These are phyloP conservation scores for Allium sativum DNA, from an alignment of 106 monocot species.

Conservation along the genomic window DNA sequence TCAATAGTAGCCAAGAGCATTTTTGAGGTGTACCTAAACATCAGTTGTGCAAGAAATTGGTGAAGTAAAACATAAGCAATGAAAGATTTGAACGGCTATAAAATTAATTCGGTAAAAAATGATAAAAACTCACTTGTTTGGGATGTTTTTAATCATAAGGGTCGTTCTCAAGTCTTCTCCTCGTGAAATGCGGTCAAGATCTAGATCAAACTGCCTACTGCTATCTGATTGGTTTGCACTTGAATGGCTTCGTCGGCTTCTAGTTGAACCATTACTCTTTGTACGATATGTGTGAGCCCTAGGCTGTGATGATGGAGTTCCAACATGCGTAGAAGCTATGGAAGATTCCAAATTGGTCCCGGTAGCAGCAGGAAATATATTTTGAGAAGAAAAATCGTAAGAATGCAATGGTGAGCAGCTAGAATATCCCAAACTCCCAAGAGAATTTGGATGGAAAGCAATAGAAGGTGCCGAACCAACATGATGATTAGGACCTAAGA, in stretches of 20 bases:
- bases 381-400: constrained; percentile 37
- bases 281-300: constrained; percentile 48
- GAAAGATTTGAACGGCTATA: neutral
- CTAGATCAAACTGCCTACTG: constrained; percentile 91
- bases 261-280: constrained; percentile 33
- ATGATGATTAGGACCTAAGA: constrained; percentile 28
- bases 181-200: constrained; percentile 65
- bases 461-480: constrained; percentile 80
- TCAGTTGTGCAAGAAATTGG: constrained; percentile 2
- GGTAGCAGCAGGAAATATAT: constrained; percentile 30
- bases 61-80: neutral
- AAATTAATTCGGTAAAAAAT: neutral
- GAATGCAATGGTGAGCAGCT: constrained; percentile 42
- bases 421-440: constrained; percentile 54
- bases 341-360: constrained; percentile 41
- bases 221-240: constrained; percentile 47
- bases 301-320: constrained; percentile 54
- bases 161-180: constrained; percentile 82
- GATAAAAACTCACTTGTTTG: constrained; percentile 34
- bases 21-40: constrained; percentile 82
- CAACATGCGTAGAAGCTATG: constrained; percentile 28
- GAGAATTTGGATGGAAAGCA: constrained; percentile 48
- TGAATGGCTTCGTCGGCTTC: constrained; percentile 48
- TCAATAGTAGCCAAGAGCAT: constrained; percentile 97
- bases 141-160: constrained; percentile 97